Conservation (phyloP, 192 early-diverging fungal genomes). For the Coemansia sp. region DNA sequence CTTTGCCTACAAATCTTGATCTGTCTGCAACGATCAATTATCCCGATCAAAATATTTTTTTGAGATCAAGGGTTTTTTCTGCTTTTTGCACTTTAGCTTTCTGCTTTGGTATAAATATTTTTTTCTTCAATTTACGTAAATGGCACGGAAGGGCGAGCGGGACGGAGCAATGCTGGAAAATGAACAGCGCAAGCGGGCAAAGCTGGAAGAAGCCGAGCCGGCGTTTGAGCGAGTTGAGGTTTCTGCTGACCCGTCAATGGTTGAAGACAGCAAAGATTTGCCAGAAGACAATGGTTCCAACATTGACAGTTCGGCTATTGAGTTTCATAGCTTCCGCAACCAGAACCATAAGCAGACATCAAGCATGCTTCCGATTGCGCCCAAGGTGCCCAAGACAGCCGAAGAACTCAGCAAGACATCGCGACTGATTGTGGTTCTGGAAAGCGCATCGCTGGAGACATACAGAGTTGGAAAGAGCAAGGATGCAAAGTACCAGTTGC, state of each 20-base stretch:
- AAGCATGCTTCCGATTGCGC: slow-evolving; percentile 60
- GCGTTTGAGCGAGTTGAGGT: slow-evolving; percentile 2
- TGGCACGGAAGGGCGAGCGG: slow-evolving; percentile 1
- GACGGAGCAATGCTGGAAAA: background rate
- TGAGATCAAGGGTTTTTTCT: background rate
- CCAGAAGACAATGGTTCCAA: background rate
- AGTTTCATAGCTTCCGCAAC: slow-evolving; percentile 48
- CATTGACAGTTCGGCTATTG: slow-evolving; percentile 6
- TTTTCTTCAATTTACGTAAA: background rate
- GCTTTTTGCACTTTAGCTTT: background rate
- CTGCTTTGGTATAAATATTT: background rate
- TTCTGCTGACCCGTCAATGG: background rate
- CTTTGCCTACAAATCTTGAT: slow-evolving; percentile 13
- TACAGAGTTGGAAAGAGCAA: slow-evolving; percentile 56
- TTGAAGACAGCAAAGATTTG: slow-evolving; percentile 5
- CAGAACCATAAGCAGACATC: slow-evolving; percentile 52
- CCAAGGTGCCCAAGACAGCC: slow-evolving; percentile 76
- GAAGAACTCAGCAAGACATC: slow-evolving; percentile 73
- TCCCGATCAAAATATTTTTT: slow-evolving; percentile 8
- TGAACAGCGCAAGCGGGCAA: background rate
- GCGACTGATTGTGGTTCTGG: slow-evolving; percentile 91
- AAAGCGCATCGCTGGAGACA: slow-evolving; percentile 86
- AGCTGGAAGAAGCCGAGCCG: background rate
- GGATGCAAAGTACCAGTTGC: slow-evolving; percentile 78
- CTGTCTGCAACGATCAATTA: background rate